A percentile compares a stretch with the other conserved stretches of the same genome.
These are phyloP conservation scores for Dioszegia hungarica DNA, from an alignment of 768 basidiomycete genomes.

Conservation along the genomic window DNA sequence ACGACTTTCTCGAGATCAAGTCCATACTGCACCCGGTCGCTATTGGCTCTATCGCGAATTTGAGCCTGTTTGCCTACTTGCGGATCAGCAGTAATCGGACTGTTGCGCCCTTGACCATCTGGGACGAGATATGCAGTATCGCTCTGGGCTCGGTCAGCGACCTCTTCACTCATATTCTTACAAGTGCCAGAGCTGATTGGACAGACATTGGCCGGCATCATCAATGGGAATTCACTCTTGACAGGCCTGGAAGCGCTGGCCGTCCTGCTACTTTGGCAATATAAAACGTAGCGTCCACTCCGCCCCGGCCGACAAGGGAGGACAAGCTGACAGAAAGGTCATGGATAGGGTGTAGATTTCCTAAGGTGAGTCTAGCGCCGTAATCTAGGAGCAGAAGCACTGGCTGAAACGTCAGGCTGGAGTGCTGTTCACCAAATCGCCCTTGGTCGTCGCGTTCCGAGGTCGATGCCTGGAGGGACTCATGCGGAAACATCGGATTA, in stretches of 20 bases:
- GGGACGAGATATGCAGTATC: constrained; percentile 16
- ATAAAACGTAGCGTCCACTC: not conserved
- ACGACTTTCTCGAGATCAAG: constrained; percentile 1
- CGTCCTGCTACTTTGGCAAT: constrained; percentile 13
- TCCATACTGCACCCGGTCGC: constrained; percentile 8
- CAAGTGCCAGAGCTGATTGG: not conserved
- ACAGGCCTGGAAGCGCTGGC: constrained; percentile 11
- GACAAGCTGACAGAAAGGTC: constrained; percentile 1
- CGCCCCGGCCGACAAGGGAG: not conserved
- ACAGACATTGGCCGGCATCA: constrained; percentile 7
- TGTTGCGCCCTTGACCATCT: constrained; percentile 20
- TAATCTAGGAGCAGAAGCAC: too few species aligned
- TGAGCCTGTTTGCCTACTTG: constrained; percentile 18
- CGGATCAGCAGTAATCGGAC: constrained; percentile 13
- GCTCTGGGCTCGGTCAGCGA: constrained; percentile 12
- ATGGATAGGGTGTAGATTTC: constrained; percentile 2
- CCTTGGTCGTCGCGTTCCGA: constrained; percentile 17
- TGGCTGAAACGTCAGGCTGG: not conserved
- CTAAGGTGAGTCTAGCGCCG: not conserved
- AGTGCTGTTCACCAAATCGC: constrained; percentile 4
- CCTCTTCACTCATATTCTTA: not conserved
- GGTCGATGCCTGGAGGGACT: constrained; percentile 6
- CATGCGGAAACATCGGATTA: constrained; percentile 15
- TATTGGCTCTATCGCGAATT: constrained; percentile 14
- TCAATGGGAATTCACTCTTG: constrained; percentile 13